Percentiles rank a stretch among this genome's conserved stretches.
Evolutionary conservation across 805 yeast genomes (phyloP).

Genomic region (Zygosaccharomyces gambellarensis): DNA sequence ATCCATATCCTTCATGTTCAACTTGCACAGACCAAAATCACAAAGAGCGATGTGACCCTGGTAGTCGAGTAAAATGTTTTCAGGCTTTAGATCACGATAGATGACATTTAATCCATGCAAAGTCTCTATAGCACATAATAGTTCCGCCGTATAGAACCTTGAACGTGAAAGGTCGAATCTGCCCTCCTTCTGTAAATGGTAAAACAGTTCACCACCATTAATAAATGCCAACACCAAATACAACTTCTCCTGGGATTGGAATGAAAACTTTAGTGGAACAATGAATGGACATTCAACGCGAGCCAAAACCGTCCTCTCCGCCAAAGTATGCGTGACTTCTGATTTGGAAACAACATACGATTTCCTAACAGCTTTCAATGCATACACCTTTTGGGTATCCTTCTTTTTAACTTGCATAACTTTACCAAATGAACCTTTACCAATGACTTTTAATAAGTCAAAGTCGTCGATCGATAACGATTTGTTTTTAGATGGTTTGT

Average conservation of each 20-base stretch:
- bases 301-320: conserved; percentile 92
- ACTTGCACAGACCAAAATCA: conserved; percentile 94
- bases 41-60: conserved; percentile 97
- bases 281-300: conserved; percentile 91
- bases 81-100: conserved; percentile 94
- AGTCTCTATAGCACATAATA: conserved; percentile 87
- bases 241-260: conserved; percentile 94
- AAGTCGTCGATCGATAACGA: conserved; percentile 85
- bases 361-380: conserved; percentile 87
- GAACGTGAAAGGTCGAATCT: conserved; percentile 84
- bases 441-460: conserved; percentile 88
- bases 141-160: conserved; percentile 90
- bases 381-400: conserved; percentile 92
- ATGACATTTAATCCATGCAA: conserved; percentile 88
- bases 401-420: conserved; percentile 98
- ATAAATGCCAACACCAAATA: conserved; percentile 88
- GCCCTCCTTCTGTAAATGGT: conserved; percentile 88
- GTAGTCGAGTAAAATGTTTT: conserved; percentile 87
- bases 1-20: conserved; percentile 87
- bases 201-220: conserved; percentile 95
- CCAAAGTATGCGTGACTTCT: conserved; percentile 94
- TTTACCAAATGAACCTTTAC: conserved; percentile 97
- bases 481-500: conserved; percentile 59
- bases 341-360: conserved; percentile 90
- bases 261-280: conserved; percentile 92